Conservation (phyloP, 345 rosid species). For the Salix suchowensis region DNA sequence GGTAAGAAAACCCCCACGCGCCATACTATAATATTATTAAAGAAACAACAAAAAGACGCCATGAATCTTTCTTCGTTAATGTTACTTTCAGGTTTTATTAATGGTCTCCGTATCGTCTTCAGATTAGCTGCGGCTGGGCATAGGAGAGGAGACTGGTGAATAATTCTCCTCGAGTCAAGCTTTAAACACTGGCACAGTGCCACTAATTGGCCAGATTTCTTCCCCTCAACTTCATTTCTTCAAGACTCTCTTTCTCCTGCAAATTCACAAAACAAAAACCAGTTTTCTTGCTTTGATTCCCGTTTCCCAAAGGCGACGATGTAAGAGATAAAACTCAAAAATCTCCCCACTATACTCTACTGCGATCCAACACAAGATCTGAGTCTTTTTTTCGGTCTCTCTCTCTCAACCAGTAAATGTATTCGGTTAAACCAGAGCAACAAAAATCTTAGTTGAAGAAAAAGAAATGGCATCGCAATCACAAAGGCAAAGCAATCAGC, state of each 20-base stretch:
- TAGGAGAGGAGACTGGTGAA: background rate
- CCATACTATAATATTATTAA: background rate
- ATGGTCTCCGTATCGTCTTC: background rate
- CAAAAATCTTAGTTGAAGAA: background rate
- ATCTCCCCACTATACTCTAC: background rate
- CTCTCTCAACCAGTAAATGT: background rate
- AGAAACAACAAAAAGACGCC: background rate
- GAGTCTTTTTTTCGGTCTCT: background rate
- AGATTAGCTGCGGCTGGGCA: background rate
- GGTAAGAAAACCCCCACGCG: background rate
- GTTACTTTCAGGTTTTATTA: background rate
- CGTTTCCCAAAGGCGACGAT: background rate
- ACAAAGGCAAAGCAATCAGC: constrained; percentile 13
- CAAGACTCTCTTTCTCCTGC: background rate
- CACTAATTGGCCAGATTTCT: background rate
- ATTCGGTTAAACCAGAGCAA: background rate
- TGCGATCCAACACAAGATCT: background rate
- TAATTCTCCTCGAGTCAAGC: background rate
- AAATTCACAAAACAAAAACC: background rate
- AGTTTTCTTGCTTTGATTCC: background rate
- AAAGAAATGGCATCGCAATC: constrained; percentile 34
- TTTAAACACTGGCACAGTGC: background rate
- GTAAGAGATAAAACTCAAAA: too few species aligned
- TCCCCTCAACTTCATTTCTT: background rate
- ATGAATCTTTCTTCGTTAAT: background rate